Percentiles rank a stretch among this genome's conserved stretches.
These are phyloP conservation scores for Ceratobasidium sp. DNA, from an alignment of 1,284 basidiomycete genomes.

Conservation along the genomic window DNA sequence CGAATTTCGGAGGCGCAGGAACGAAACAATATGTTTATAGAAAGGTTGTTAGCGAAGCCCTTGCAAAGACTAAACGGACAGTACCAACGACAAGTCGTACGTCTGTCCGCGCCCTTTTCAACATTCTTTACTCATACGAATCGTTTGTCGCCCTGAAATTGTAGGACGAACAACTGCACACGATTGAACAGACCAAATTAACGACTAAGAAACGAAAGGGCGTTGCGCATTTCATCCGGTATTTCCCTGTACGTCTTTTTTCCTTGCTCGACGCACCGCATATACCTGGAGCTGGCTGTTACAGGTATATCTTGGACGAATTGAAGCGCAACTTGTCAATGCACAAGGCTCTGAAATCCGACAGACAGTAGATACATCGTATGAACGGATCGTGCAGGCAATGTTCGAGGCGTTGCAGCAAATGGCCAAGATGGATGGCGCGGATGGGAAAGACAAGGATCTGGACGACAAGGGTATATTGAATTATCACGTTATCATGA, in stretches of 20 bases:
- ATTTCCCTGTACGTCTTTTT: slow-evolving; percentile 77
- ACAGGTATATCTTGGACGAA: slow-evolving; percentile 78
- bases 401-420: slow-evolving; percentile 96
- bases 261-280: neutral
- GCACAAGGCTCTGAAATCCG: slow-evolving; percentile 85
- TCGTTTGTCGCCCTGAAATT: neutral
- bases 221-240: slow-evolving; percentile 92
- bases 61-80: slow-evolving; percentile 78
- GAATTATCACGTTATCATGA: slow-evolving; percentile 95
- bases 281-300: neutral
- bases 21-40: slow-evolving; percentile 80
- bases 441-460: slow-evolving; percentile 63
- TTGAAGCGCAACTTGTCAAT: slow-evolving; percentile 89
- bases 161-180: slow-evolving; percentile 88
- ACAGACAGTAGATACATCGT: slow-evolving; percentile 82
- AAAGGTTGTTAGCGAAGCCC: slow-evolving; percentile 84
- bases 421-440: slow-evolving; percentile 92
- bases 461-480: slow-evolving; percentile 96
- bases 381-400: slow-evolving; percentile 87
- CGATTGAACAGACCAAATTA: slow-evolving; percentile 91
- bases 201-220: slow-evolving; percentile 94
- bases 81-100: slow-evolving; percentile 84
- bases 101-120: slow-evolving; percentile 55
- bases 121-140: neutral
- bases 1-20: slow-evolving; percentile 84